These are phyloP conservation scores for Petunia hybrid DNA, from an alignment of 305 asterid genomes.

Conservation along the genomic window DNA sequence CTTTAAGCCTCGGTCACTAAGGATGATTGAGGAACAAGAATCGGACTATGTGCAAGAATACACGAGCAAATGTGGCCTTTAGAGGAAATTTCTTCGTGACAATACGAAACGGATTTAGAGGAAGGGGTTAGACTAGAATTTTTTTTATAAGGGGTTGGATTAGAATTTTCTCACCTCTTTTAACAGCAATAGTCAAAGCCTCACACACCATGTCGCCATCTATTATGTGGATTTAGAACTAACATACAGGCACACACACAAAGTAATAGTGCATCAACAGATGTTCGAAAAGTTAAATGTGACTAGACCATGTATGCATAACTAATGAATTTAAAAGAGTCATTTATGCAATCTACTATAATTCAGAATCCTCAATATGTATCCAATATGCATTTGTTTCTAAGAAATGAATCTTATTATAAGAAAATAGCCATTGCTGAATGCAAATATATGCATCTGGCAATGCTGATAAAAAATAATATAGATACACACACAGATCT, in stretches of 20 bases:
- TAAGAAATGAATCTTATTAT: conserved; percentile 5
- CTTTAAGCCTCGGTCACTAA: too few relatives aligned
- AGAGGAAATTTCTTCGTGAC: too few relatives aligned
- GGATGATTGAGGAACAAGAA: too few relatives aligned
- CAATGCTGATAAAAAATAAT: conserved; percentile 16
- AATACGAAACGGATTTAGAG: too few relatives aligned
- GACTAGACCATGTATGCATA: not conserved
- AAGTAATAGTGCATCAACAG: conserved; percentile 9
- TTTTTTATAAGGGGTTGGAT: too few relatives aligned
- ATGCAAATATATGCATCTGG: conserved; percentile 17
- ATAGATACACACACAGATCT: not conserved
- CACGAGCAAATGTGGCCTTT: too few relatives aligned
- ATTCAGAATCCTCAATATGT: not conserved
- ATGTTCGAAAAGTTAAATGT: conserved; percentile 20
- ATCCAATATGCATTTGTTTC: conserved; percentile 2
- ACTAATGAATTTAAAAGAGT: not conserved
- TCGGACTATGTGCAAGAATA: too few relatives aligned
- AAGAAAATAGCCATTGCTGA: conserved; percentile 11
- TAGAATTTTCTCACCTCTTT: too few relatives aligned
- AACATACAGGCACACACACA: not conserved
- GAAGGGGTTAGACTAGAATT: too few relatives aligned
- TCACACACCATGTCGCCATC: too few relatives aligned
- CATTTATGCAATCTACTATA: not conserved
- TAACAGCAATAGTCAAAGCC: too few relatives aligned
- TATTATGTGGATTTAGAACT: too few relatives aligned